Evolutionary conservation across 305 asterid species (phyloP).

Genomic region (Ajuga reptans): DNA sequence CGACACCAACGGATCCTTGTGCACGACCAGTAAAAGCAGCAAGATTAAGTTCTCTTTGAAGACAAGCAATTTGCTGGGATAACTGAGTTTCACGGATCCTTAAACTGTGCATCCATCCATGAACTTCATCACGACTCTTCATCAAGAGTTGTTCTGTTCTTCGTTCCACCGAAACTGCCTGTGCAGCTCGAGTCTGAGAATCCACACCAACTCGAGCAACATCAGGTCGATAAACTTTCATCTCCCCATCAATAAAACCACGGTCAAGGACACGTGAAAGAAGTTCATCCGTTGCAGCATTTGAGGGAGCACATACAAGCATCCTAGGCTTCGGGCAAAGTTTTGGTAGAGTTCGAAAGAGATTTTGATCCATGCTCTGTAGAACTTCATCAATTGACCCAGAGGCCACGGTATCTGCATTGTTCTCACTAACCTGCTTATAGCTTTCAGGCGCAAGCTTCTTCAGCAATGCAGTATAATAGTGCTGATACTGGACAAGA

Average conservation of each 20-base stretch:
- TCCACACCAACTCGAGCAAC: slow-evolving; percentile 98
- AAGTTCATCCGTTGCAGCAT: slow-evolving; percentile 97
- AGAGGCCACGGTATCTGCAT: slow-evolving; percentile 52
- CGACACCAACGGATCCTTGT: slow-evolving; percentile 98
- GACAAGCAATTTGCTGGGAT: slow-evolving; percentile 78
- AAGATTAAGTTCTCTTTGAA: slow-evolving; percentile 78
- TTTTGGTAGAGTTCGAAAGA: slow-evolving; percentile 89
- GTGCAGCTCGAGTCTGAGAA: slow-evolving; percentile 97
- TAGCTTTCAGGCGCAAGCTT: slow-evolving; percentile 98
- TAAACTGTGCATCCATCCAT: slow-evolving; percentile 84
- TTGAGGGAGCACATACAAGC: slow-evolving; percentile 99
- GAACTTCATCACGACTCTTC: slow-evolving; percentile 79
- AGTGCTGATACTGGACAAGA: slow-evolving; percentile 99
- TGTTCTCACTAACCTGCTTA: slow-evolving; percentile 75
- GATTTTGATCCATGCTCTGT: slow-evolving; percentile 97
- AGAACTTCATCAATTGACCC: slow-evolving; percentile 98
- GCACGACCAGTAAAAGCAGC: slow-evolving; percentile 76
- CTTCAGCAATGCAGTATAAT: slow-evolving; percentile 88
- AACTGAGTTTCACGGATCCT: slow-evolving; percentile 69
- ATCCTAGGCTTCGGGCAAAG: slow-evolving; percentile 98
- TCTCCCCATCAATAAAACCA: slow-evolving; percentile 98
- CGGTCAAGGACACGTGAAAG: slow-evolving; percentile 96
- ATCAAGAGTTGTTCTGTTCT: slow-evolving; percentile 84
- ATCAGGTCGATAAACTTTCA: slow-evolving; percentile 96
- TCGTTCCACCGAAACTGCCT: slow-evolving; percentile 96